These are phyloP conservation scores for Neopestalotiopsis rosae DNA, from an alignment of 2,329 filamentous ascomycete genomes.

Conservation along the genomic window DNA sequence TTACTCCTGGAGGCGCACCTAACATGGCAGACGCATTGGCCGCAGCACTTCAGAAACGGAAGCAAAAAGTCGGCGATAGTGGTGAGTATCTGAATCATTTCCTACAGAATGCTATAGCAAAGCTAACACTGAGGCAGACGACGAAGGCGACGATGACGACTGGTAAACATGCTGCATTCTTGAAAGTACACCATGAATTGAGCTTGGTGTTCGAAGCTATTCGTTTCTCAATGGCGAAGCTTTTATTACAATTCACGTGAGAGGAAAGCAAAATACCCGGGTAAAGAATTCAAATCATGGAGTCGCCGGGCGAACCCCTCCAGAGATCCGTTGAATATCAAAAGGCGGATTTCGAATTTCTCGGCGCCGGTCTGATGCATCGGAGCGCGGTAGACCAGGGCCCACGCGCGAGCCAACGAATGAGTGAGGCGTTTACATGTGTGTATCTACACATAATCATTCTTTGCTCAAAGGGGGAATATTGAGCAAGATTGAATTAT, in stretches of 20 bases:
- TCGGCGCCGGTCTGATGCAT: neutral
- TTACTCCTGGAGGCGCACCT: constrained; percentile 58
- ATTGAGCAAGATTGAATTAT: neutral
- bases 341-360: neutral
- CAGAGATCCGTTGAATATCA: no score
- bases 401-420: neutral
- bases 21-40: constrained; percentile 85
- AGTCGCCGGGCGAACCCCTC: no score
- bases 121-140: constrained; percentile 57
- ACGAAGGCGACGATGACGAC: constrained; percentile 78
- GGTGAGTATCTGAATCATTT: constrained; percentile 66
- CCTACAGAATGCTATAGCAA: constrained; percentile 29
- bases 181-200: neutral
- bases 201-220: neutral
- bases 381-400: neutral
- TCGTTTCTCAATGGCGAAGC: neutral
- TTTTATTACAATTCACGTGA: neutral
- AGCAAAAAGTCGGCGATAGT: constrained; percentile 92
- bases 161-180: constrained; percentile 54
- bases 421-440: neutral
- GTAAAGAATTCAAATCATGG: no score
- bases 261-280: no score
- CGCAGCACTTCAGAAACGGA: constrained; percentile 78
- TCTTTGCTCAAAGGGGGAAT: neutral
- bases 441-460: neutral